These are phyloP conservation scores for Linum usitatissimum DNA, from an alignment of 345 rosid species.

Conservation along the genomic window DNA sequence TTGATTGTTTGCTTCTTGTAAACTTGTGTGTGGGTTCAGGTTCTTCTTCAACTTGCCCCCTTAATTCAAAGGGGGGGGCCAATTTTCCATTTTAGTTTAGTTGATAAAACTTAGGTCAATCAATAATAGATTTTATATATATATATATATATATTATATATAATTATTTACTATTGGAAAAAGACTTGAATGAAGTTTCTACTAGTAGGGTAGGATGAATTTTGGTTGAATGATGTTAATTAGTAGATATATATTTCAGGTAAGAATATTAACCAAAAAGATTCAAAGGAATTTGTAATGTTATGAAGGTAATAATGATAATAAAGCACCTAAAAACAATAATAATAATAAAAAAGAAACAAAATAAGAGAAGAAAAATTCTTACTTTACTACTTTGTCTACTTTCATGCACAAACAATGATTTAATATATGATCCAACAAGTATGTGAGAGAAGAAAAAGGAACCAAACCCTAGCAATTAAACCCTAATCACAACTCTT, in stretches of 20 bases:
- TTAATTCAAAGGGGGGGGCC: conserved; percentile 12
- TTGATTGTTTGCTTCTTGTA: conserved; percentile 71
- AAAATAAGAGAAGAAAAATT: conserved; percentile 23
- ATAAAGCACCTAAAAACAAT: too few species aligned
- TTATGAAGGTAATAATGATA: too few species aligned
- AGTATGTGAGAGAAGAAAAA: conserved; percentile 27
- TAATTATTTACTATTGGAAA: too few species aligned
- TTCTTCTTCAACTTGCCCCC: conserved; percentile 26
- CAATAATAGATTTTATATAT: conserved; percentile 1
- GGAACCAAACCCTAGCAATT: conserved; percentile 37
- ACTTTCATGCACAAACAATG: conserved; percentile 13
- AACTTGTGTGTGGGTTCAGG: conserved; percentile 42
- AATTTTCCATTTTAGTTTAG: conserved; percentile 9
- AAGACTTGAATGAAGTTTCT: too few species aligned
- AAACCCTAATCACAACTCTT: neutral
- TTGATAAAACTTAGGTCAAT: conserved; percentile 37
- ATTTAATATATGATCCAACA: conserved; percentile 30
- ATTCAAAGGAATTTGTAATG: too few species aligned
- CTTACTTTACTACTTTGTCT: conserved; percentile 19
- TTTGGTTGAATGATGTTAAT: too few species aligned
- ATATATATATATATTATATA: too few species aligned
- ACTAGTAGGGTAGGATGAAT: too few species aligned
- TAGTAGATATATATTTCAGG: too few species aligned
- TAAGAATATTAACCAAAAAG: too few species aligned
- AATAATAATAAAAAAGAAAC: neutral